These are phyloP conservation scores for Blastocystis sp. DNA, from an alignment of 352 stramenopile species.

Conservation along the genomic window DNA sequence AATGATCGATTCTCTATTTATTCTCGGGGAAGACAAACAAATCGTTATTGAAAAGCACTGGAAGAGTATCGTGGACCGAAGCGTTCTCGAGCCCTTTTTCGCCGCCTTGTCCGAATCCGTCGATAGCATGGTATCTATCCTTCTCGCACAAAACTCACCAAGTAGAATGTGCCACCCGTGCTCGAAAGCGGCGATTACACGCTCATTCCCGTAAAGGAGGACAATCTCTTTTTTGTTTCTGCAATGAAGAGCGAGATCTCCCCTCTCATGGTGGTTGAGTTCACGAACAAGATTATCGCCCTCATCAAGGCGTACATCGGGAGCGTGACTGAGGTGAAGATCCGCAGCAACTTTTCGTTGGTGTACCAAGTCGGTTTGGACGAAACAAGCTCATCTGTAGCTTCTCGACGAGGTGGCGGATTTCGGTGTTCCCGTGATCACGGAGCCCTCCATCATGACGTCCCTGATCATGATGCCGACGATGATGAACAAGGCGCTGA, in stretches of 20 bases:
- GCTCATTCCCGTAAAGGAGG: conserved; percentile 21
- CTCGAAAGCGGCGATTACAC: conserved; percentile 21
- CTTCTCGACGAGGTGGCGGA: conserved; percentile 40
- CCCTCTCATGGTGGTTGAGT: conserved; percentile 6
- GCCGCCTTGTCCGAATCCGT: conserved; percentile 10
- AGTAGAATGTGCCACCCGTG: conserved; percentile 37
- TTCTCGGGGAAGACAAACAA: conserved; percentile 56
- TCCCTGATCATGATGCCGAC: conserved; percentile 27
- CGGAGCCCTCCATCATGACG: conserved; percentile 40
- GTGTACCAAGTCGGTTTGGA: conserved; percentile 6
- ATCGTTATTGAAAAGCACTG: conserved; percentile 59
- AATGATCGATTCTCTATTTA: conserved; percentile 70
- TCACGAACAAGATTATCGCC: conserved; percentile 8
- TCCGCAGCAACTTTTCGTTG: conserved; percentile 33
- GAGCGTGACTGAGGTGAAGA: conserved; percentile 36
- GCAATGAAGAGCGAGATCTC: conserved; percentile 16
- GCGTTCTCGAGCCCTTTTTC: conserved; percentile 28
- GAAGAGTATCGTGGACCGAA: conserved; percentile 30
- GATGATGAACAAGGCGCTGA: background rate
- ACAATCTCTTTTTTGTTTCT: conserved; percentile 34
- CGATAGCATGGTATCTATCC: conserved; percentile 19
- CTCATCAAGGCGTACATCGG: conserved; percentile 24
- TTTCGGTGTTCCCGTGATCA: conserved; percentile 40
- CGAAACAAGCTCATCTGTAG: background rate
- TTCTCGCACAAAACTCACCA: background rate